Evolutionary conservation across 2,329 filamentous ascomycete genomes (phyloP), one percentile per base, ranked within the genome.

Genomic region (Cucurbitaria berberidis): DNA sequence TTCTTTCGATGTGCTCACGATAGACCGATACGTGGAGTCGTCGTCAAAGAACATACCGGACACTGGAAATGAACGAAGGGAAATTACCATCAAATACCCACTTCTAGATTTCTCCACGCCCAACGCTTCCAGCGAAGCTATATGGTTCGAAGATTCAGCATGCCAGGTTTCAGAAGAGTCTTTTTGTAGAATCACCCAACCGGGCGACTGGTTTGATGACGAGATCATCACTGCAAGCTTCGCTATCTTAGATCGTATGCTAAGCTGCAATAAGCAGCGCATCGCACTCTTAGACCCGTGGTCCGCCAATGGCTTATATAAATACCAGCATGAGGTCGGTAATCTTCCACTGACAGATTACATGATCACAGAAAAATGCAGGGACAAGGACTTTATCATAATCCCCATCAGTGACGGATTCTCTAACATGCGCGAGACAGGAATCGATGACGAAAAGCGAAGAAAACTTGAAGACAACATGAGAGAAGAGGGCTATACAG

Each of bases 341-440:
- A 41, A n/a, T n/a, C n/a, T n/a, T 26, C 27, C 15, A 34, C 10
- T 1, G 10, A 3, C 15, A 9, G 32, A 38, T 27, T 22, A 9
- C 10, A 5, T 30, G n/a, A 16, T 29, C 42, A 10, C 13, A 7
- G 21, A 32, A 21, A 36, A 38, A 18, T 32, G 35, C 10, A 27
- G 13, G 24, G 24, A 38, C 10, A 48, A 36, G 7, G 22, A 43
- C 18, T 48, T 48, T 15, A 38, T 53, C 39, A 32, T 48, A 0
- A 15, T 48, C 5, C 44, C 44, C 19, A 39, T 47, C 21, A 47
- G 32, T 16, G 34, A 47, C 22, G 44, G 32, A 2, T 47, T 27
- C 34, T 13, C 26, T 7, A 19, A 22, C 5, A 41, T 16, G 24
- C 24, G 5, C 24, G 24, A 24, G 26, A 2, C 24, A n/a, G 9